Evolutionary conservation across 1,284 basidiomycete genomes (phyloP), one percentile per base, ranked within the genome.

Genomic region (Naganishia liquefaciens): DNA sequence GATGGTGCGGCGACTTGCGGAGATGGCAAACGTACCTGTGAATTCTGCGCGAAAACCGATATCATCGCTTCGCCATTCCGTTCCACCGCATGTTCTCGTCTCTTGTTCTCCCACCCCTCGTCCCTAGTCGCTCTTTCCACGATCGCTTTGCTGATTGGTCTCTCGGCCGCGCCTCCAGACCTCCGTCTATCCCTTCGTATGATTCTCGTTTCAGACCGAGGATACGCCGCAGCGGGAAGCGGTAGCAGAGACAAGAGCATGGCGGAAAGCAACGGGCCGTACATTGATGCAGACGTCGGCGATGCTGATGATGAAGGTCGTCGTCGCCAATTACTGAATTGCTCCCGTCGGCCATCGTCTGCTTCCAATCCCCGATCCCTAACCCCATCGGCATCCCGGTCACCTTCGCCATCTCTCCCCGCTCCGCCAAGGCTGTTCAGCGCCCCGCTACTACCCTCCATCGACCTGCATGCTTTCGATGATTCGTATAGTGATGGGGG

Each of bases 361-460:
- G 37, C 23, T 10, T 2, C 1, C 44, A 5, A 21, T 40, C 54
- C 25, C 27, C 25, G 15, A 28, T 39, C 42, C 40, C 39, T 39
- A 4, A 5, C 10, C 23, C 15, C 17, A 23, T 21, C 37, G 21
- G 23, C 27, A 19, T 13, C 33, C 30, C 55, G 15, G 0, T 30
- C 23, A 25, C 50, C 25, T 21, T 28, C 5, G 30, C 21, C 9
- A 1, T n/a, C 25, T 21, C 13, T 13, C 4, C 1, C 46, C 28
- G 11, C 23, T 1, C 37, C 23, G 5, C 15, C 23, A 25, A 7
- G 21, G 25, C 10, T 6, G n/a, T 39, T 50, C 46, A n/a, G 49
- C 57, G 39, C 49, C 57, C 46, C 40, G 57, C 57, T 60, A 60
- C 49, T 49, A 46, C 44, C 46, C 19, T 23, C 25, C 57, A 60